A percentile compares a stretch with the other conserved stretches of the same genome.
Conservation (phyloP, 768 basidiomycete genomes). For the Russula vinacea region DNA sequence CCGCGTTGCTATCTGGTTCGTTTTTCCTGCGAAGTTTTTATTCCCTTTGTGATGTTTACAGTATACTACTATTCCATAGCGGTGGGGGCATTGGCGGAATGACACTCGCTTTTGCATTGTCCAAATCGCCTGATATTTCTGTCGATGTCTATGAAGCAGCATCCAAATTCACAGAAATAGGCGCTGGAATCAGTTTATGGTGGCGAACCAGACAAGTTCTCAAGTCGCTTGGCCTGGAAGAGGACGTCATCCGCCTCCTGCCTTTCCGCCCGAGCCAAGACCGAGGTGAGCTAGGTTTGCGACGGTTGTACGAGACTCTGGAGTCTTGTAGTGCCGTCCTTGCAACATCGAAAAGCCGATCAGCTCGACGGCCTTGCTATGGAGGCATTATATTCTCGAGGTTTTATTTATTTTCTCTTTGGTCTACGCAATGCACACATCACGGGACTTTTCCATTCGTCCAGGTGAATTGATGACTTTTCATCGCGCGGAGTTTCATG, state of each 20-base stretch:
- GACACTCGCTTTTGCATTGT: conserved; percentile 34
- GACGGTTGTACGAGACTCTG: not conserved
- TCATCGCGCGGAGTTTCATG: conserved; percentile 68
- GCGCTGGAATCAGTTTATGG: conserved; percentile 40
- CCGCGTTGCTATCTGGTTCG: conserved; percentile 47
- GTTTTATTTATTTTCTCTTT: conserved; percentile 36
- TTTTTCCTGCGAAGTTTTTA: conserved; percentile 14
- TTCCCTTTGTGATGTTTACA: not conserved
- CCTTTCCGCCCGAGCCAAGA: conserved; percentile 33
- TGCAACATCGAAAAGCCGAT: conserved; percentile 64
- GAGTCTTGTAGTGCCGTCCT: conserved; percentile 44
- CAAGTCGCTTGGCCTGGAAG: conserved; percentile 33
- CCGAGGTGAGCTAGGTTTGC: conserved; percentile 2
- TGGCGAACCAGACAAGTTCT: conserved; percentile 37
- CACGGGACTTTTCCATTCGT: not conserved
- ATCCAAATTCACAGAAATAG: conserved; percentile 33
- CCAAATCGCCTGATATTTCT: conserved; percentile 32
- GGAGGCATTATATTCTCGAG: conserved; percentile 53
- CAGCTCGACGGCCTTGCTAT: conserved; percentile 51
- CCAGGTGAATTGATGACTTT: conserved; percentile 40
- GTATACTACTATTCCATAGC: conserved; percentile 12
- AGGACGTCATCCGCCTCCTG: conserved; percentile 31
- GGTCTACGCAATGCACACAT: not conserved
- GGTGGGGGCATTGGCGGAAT: conserved; percentile 37
- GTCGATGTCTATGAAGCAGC: conserved; percentile 40